Base-by-base conservation (phyloP, 352 stramenopile species). In the Phytophthora pistaciae region DNA sequence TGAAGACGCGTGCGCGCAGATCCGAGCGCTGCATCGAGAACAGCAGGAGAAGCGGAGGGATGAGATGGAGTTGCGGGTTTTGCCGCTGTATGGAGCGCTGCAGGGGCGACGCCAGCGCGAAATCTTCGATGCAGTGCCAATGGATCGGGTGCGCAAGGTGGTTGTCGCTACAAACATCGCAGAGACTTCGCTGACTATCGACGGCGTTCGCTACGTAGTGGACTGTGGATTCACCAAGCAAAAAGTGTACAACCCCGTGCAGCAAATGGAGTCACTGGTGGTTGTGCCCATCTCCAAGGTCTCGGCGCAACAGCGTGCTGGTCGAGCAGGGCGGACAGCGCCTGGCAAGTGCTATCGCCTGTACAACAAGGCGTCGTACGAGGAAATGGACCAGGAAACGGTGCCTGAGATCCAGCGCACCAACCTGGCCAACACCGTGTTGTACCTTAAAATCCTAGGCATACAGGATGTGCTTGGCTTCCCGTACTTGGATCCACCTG, bases 111-210 rank as follows among this genome's bases (percentile, higher is more conserved):
- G 90, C 64, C 97, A 99, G 84, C 91, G 91, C 44, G 87, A 91
- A 63, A 99, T 99, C 57, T 99, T 99, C 74, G 81, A 92, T 38
- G 46, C 77, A 5, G 94, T 98, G 18, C 92, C 96, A 1, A 74
- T 79, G 5, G 78, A 91, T 42, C 60, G 59, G 33, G 84, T 88
- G 1, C 88, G 96, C 48, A 98, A 95, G 62, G 78, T 95, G 23
- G 88, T 96, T 57, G 85, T 96, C 13, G 87, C 91, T 33, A 99
- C 95, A 11, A 99, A 98, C 70, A 98, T 99, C 64, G 95, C 95
- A 7, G 94, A 98, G 83, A 99, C 96, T 8, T 99, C 95, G n/a
- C 91, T 99, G 50, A 99, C 98, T n/a, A 99, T 99, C 63, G 95
- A 98, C 31, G 97, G 98, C 59, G 92, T 99, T 31, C 78, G 79